Evolutionary conservation across 768 basidiomycete genomes (phyloP).

Genomic region (Tricholomella constricta): DNA sequence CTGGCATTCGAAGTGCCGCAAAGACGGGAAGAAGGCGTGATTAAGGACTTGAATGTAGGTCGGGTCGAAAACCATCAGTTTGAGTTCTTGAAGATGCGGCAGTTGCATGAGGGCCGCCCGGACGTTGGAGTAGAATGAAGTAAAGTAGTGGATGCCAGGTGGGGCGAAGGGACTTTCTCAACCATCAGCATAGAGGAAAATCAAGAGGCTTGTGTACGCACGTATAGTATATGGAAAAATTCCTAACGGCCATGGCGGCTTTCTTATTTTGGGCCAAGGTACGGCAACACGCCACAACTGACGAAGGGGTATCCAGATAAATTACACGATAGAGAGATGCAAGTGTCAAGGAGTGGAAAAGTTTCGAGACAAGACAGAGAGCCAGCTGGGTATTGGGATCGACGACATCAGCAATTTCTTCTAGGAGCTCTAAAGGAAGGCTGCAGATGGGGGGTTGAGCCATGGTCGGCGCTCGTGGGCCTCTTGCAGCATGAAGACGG

Average conservation of each 20-base stretch:
- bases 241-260: constrained; percentile 31
- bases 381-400: constrained; percentile 29
- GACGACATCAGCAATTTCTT: constrained; percentile 33
- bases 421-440: constrained; percentile 39
- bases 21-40: constrained; percentile 24
- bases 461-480: constrained; percentile 11
- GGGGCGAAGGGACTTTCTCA: constrained; percentile 21
- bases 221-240: constrained; percentile 36
- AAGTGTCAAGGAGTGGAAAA: constrained; percentile 33
- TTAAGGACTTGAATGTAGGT: constrained; percentile 25
- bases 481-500: background rate
- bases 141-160: constrained; percentile 19
- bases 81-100: constrained; percentile 30
- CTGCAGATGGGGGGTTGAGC: constrained; percentile 11
- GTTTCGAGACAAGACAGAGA: constrained; percentile 34
- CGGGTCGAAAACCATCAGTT: constrained; percentile 33
- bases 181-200: background rate
- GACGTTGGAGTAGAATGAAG: constrained; percentile 34
- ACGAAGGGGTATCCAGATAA: constrained; percentile 27
- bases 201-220: constrained; percentile 20
- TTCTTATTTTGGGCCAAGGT: constrained; percentile 29
- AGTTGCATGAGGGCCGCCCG: constrained; percentile 28
- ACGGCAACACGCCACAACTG: constrained; percentile 34
- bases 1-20: constrained; percentile 38
- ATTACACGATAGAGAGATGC: constrained; percentile 37